Evolutionary conservation across 805 yeast genomes (phyloP).

Genomic region (Saccharomycopsis sp.): DNA sequence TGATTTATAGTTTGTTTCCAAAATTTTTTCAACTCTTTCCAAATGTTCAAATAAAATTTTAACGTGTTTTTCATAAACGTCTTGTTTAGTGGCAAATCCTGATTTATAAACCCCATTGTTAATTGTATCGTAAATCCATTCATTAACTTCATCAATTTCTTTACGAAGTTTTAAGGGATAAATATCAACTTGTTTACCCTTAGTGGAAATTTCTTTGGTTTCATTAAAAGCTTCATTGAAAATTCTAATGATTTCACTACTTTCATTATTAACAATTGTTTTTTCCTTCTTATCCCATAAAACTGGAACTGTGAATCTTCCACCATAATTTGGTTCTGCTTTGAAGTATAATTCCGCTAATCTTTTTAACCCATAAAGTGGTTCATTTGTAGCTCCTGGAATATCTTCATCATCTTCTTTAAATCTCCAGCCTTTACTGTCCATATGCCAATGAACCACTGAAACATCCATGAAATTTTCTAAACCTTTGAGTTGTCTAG

Average conservation of each 20-base stretch:
- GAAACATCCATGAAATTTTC: slow-evolving; percentile 41
- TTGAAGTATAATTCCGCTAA: slow-evolving; percentile 64
- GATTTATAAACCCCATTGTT: slow-evolving; percentile 91
- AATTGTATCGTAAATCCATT: slow-evolving; percentile 74
- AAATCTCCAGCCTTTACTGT: slow-evolving; percentile 83
- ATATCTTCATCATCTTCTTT: slow-evolving; percentile 38
- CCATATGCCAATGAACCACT: slow-evolving; percentile 90
- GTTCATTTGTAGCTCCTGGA: slow-evolving; percentile 41
- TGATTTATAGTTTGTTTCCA: slow-evolving; percentile 33
- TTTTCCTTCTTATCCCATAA: slow-evolving; percentile 79
- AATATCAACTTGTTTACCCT: slow-evolving; percentile 41
- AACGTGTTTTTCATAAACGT: slow-evolving; percentile 66
- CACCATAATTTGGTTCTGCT: slow-evolving; percentile 65
- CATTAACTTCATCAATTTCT: slow-evolving; percentile 67
- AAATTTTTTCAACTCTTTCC: slow-evolving; percentile 57
- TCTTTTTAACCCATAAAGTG: slow-evolving; percentile 46
- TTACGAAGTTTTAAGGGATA: slow-evolving; percentile 46
- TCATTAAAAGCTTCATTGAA: slow-evolving; percentile 64
- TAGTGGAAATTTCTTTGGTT: slow-evolving; percentile 31
- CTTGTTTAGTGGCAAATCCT: slow-evolving; percentile 82
- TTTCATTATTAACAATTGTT: slow-evolving; percentile 87
- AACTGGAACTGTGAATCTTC: slow-evolving; percentile 87
- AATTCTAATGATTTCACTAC: slow-evolving; percentile 81
- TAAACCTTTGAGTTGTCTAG: slow-evolving; percentile 66
- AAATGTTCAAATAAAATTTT: slow-evolving; percentile 50